Conservation (phyloP, 257 asterid genomes). For the Apocynum venetum region DNA sequence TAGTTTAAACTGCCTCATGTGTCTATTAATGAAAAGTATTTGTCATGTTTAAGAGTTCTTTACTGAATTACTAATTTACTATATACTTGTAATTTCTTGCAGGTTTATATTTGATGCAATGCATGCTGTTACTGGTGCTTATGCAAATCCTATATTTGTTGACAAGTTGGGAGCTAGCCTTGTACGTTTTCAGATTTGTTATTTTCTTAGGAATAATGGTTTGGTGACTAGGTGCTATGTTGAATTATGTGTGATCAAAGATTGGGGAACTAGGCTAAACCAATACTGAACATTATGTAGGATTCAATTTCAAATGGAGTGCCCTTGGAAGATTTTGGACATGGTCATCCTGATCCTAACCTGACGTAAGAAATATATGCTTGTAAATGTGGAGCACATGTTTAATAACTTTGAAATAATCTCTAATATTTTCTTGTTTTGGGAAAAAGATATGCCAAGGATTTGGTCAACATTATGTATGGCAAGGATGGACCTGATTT, state of each 20-base stretch:
- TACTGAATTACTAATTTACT: background rate
- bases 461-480: constrained; percentile 75
- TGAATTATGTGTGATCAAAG: constrained; percentile 6
- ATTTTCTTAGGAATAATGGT: background rate
- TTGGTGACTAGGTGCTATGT: constrained; percentile 4
- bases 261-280: constrained; percentile 11
- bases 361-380: constrained; percentile 62
- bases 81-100: constrained; percentile 23
- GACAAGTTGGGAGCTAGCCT: constrained; percentile 88
- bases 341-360: constrained; percentile 99
- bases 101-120: constrained; percentile 95
- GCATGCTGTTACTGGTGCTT: constrained; percentile 99
- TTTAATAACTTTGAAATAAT: constrained; percentile 10
- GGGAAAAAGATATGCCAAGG: constrained; percentile 78
- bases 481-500: constrained; percentile 84
- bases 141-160: constrained; percentile 90
- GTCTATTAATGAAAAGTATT: background rate
- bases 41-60: background rate
- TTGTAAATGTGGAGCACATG: constrained; percentile 9
- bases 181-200: constrained; percentile 37
- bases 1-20: background rate
- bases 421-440: constrained; percentile 25
- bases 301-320: constrained; percentile 77
- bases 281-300: constrained; percentile 32
- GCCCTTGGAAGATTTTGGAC: constrained; percentile 96